phyloP scores from a whole-genome alignment of 2,329 filamentous ascomycete species.

The Bipolaris victoriae region DNA sequence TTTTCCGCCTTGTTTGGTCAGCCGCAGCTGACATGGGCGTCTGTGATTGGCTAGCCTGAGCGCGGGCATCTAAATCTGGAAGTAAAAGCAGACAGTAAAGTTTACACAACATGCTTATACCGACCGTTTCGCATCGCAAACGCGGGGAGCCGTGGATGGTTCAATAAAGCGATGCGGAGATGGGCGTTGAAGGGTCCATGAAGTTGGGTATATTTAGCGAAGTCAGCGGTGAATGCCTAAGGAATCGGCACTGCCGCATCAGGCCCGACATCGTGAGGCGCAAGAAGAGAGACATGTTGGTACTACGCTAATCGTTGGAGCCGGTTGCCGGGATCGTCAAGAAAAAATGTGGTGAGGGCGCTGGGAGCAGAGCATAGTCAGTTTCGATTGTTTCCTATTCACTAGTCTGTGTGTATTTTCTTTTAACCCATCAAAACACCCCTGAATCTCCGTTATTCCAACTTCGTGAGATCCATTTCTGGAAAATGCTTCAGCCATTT shows the following conservation, averaged over 20 bases:
- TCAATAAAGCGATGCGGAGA: not conserved
- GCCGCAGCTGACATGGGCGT: conserved; percentile 8
- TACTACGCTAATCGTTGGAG: not conserved
- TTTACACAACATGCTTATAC: conserved; percentile 5
- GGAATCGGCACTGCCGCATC: not conserved
- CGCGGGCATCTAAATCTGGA: conserved; percentile 1
- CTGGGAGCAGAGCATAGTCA: not conserved
- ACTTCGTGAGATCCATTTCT: not conserved
- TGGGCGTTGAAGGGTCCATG: too few relatives aligned
- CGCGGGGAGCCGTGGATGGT: conserved; percentile 10
- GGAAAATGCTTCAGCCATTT: not conserved
- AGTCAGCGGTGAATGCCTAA: not conserved
- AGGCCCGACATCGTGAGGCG: not conserved
- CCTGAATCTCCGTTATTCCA: not conserved
- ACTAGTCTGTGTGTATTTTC: not conserved
- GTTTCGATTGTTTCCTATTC: not conserved
- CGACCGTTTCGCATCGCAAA: conserved; percentile 1
- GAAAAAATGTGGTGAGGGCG: not conserved
- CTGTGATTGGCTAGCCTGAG: conserved; percentile 7
- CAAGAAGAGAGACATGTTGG: not conserved
- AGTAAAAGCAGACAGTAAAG: not conserved
- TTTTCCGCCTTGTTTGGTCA: conserved; percentile 1
- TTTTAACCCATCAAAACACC: not conserved
- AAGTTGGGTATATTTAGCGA: not conserved
- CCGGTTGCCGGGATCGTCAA: not conserved